Conservation (phyloP, 495 filamentous ascomycete genomes). For the Lichenothelia convexa region DNA sequence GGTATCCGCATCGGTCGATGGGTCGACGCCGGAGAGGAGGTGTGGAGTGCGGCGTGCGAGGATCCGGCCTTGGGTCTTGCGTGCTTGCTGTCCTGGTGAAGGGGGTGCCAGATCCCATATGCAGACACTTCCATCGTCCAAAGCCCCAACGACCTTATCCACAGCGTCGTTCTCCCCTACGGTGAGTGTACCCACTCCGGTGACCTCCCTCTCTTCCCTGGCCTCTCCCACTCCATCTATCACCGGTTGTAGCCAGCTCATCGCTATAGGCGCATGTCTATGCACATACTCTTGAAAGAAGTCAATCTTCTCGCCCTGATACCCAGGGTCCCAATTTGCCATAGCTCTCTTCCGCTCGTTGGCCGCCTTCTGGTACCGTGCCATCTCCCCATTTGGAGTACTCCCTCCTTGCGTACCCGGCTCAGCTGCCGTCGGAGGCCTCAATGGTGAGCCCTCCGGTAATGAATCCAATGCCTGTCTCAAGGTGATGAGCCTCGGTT, state of each 20-base stretch:
- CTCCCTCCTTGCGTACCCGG: conserved; percentile 5
- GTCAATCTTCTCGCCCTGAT: conserved; percentile 44
- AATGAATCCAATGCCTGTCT: conserved; percentile 17
- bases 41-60: conserved; percentile 45
- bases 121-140: conserved; percentile 73
- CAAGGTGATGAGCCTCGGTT: conserved; percentile 14
- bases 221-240: conserved; percentile 16
- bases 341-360: conserved; percentile 34
- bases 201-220: conserved; percentile 18
- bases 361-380: conserved; percentile 15
- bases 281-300: conserved; percentile 87
- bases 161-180: conserved; percentile 28
- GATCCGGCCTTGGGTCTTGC: conserved; percentile 39
- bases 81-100: no score
- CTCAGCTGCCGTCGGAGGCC: no score
- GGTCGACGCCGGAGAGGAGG: conserved; percentile 28
- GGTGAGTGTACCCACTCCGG: conserved; percentile 48
- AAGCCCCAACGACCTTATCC: conserved; percentile 51
- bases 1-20: conserved; percentile 20
- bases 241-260: conserved; percentile 58
- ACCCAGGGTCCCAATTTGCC: conserved; percentile 68
- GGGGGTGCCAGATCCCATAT: conserved; percentile 74
- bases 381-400: conserved; percentile 16
- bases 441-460: conserved; percentile 7
- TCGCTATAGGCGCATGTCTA: conserved; percentile 50